phyloP scores from a whole-genome alignment of 169 alveolate species.

The Cryptosporidium felis region DNA sequence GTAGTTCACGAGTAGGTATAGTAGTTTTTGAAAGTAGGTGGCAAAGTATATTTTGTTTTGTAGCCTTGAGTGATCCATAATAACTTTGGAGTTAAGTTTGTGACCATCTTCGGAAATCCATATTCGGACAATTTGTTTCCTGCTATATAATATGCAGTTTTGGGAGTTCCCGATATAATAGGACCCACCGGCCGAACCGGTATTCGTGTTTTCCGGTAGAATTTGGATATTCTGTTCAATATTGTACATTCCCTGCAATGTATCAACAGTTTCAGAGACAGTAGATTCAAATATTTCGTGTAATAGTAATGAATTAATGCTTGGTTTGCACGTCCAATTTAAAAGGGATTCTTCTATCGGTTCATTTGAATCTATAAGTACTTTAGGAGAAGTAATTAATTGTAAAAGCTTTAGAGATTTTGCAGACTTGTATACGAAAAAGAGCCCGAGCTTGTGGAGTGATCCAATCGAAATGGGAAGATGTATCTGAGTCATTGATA shows the following conservation, averaged over 20 bases:
- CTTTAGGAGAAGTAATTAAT: neutral
- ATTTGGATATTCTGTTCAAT: slow-evolving; percentile 14
- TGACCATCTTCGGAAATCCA: slow-evolving; percentile 41
- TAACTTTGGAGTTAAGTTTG: neutral
- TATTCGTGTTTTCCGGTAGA: neutral
- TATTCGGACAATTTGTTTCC: neutral
- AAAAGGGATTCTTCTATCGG: neutral
- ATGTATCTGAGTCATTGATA: slow-evolving; percentile 13
- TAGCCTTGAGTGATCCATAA: slow-evolving; percentile 43
- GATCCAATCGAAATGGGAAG: neutral
- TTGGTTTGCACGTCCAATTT: slow-evolving; percentile 29
- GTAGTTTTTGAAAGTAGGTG: slow-evolving; percentile 3
- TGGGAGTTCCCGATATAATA: neutral
- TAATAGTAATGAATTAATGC: neutral
- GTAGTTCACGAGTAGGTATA: slow-evolving; percentile 35
- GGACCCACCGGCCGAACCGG: neutral
- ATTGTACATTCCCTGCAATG: neutral
- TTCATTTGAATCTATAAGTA: neutral
- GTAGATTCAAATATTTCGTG: neutral
- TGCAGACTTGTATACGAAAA: slow-evolving; percentile 23
- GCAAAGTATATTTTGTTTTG: slow-evolving; percentile 28
- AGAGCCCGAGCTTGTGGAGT: slow-evolving; percentile 22
- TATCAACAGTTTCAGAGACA: neutral
- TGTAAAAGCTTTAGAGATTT: slow-evolving; percentile 12
- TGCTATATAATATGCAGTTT: slow-evolving; percentile 10